Evolutionary conservation across 2,329 filamentous ascomycete genomes (phyloP).

Genomic region (Sclerotinia nivalis): DNA sequence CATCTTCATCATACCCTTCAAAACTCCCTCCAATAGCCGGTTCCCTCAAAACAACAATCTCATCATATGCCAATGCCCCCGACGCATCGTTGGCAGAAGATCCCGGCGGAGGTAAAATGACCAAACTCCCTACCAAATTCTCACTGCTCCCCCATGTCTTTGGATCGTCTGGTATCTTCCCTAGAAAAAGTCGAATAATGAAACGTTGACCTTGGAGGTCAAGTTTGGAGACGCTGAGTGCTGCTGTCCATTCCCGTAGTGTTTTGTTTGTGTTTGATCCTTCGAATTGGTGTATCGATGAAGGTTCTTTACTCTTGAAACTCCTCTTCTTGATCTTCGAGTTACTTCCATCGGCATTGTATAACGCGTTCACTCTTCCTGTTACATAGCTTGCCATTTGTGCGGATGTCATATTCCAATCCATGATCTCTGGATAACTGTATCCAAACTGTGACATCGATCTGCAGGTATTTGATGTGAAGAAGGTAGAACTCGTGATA

Average conservation of each 20-base stretch:
- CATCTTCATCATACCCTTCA: slow-evolving; percentile 22
- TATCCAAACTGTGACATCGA: slow-evolving; percentile 33
- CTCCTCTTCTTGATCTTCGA: slow-evolving; percentile 17
- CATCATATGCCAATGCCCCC: slow-evolving; percentile 30
- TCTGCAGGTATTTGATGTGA: slow-evolving; percentile 29
- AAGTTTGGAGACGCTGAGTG: slow-evolving; percentile 36
- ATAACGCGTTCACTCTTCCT: slow-evolving; percentile 59
- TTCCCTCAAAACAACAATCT: slow-evolving; percentile 30
- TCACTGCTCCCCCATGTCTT: slow-evolving; percentile 29
- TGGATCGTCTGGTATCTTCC: slow-evolving; percentile 30
- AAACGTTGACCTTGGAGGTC: slow-evolving; percentile 35
- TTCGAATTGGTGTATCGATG: not conserved
- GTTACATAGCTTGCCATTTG: slow-evolving; percentile 62
- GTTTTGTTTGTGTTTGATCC: not conserved
- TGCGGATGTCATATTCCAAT: slow-evolving; percentile 52
- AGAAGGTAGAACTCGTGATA: slow-evolving; percentile 37
- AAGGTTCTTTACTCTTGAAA: not conserved
- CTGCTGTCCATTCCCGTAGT: slow-evolving; percentile 33
- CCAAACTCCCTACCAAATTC: slow-evolving; percentile 29
- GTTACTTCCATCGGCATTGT: slow-evolving; percentile 34
- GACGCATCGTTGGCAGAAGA: slow-evolving; percentile 19
- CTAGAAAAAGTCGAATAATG: slow-evolving; percentile 34
- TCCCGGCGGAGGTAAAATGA: slow-evolving; percentile 33
- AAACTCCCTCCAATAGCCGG: slow-evolving; percentile 2
- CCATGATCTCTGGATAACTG: slow-evolving; percentile 41